Evolutionary conservation across 2,329 filamentous ascomycete genomes (phyloP), one percentile per base, ranked within the genome.

Genomic region (Talaromyces sp.): DNA sequence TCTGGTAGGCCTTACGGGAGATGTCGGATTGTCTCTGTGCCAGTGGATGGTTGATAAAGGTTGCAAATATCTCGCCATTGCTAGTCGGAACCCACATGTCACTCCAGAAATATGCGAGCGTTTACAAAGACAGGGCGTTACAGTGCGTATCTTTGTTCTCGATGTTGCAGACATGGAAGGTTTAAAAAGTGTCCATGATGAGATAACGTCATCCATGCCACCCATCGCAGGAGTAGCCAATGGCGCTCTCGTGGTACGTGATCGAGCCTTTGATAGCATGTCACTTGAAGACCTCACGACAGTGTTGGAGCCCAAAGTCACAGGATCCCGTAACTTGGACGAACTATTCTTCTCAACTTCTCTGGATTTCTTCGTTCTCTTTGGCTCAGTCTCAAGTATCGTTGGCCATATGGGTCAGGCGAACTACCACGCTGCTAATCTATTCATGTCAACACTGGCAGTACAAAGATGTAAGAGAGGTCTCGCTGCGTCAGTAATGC

Each of bases 341-440:
- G 65, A 67, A 38, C 13, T 65, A 29, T 75, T 74, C 6, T 62
- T 38, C 17, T 53, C 67, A 11, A 49, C 63, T 1, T 45, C 71
- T 0, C 70, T 80, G 2, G 78, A 80, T 53, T 80, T 79, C 49
- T 79, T 80, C 69, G 69, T 79, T 58, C 58, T 76, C 15, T 73
- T 76, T 61, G 79, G 77, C 1, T 78, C 75, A 0, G 15, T 73
- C 10, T 64, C 72, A 6, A 65, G 63, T 11, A 58, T 76, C 3
- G 45, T 72, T 0, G 72, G 72, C 10, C 70, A 74, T 7, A 47
- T 31, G 13, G 79, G 75, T 0, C 83, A 86, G 67, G 67, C 76
- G 1, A 82, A 79, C 67, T 67, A 72, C 58, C 61, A 66, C 53
- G 68, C 69, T 15, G 71, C 70, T 5, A 73, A 73, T 49, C 60